A percentile compares a stretch with the other conserved stretches of the same genome.
These are phyloP conservation scores for Coemansia biformis DNA, from an alignment of 192 early-diverging fungal genomes.

Conservation along the genomic window DNA sequence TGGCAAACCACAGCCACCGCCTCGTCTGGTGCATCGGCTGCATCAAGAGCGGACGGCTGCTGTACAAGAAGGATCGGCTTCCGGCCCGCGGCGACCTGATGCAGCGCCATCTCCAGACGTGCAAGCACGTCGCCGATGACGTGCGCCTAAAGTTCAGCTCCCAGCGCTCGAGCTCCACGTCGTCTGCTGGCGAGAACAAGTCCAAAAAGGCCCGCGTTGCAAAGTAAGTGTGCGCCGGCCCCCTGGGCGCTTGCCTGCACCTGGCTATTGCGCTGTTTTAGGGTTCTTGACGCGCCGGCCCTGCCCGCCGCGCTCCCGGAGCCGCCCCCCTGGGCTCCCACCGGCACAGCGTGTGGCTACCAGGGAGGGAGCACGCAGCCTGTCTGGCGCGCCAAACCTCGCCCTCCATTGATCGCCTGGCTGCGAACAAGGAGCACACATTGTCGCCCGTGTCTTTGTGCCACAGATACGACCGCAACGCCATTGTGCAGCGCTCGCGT, in stretches of 20 bases:
- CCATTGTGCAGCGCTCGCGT: too few species aligned
- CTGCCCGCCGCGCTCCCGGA: too few species aligned
- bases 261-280: background rate
- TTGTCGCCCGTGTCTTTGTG: too few species aligned
- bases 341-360: too few species aligned
- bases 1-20: constrained; percentile 53
- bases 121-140: constrained; percentile 37
- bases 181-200: constrained; percentile 35
- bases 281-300: background rate
- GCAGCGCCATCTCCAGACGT: constrained; percentile 43
- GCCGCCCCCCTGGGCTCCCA: too few species aligned
- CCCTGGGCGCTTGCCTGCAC: background rate
- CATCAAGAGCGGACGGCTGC: constrained; percentile 43
- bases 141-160: constrained; percentile 34
- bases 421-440: too few species aligned
- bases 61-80: constrained; percentile 42
- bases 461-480: too few species aligned
- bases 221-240: constrained; percentile 22
- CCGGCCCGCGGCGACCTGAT: constrained; percentile 50
- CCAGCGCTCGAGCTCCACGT: constrained; percentile 43
- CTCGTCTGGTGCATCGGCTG: constrained; percentile 50
- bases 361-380: too few species aligned
- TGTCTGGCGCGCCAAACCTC: too few species aligned
- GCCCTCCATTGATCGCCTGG: too few species aligned
- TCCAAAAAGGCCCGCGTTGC: constrained; percentile 26